Conservation (phyloP, 2,329 filamentous ascomycete genomes). For the Ophiostoma sp. region DNA sequence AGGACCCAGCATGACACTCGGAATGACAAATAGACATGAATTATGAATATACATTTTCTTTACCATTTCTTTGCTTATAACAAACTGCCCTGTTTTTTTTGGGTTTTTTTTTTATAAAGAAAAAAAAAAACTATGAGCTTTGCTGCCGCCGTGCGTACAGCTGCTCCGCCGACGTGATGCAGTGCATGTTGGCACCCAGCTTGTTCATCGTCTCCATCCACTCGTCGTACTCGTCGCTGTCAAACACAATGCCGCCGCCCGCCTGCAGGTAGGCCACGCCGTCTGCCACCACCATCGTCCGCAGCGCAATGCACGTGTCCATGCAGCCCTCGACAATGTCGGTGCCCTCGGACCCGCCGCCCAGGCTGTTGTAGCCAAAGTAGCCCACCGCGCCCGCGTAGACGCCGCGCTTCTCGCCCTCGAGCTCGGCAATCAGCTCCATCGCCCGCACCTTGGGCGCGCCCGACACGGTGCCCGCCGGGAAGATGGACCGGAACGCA, state of each 20-base stretch:
- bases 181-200: conserved; percentile 80
- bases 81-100: not conserved
- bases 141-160: conserved; percentile 41
- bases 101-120: not conserved
- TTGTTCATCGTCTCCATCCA: conserved; percentile 97
- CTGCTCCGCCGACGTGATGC: conserved; percentile 78
- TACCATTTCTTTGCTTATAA: no score
- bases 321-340: conserved; percentile 71
- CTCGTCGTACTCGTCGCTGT: conserved; percentile 84
- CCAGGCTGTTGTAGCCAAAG: conserved; percentile 67
- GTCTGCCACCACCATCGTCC: conserved; percentile 93
- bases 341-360: conserved; percentile 52
- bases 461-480: conserved; percentile 89
- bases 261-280: conserved; percentile 85
- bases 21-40: not conserved
- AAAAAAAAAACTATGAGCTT: not conserved
- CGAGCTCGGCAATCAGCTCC: conserved; percentile 92
- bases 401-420: conserved; percentile 87
- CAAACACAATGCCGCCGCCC: conserved; percentile 89
- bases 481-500: conserved; percentile 93
- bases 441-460: conserved; percentile 95
- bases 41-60: no score
- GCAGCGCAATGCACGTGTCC: conserved; percentile 75
- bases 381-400: conserved; percentile 97
- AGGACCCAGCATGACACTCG: no score